These are phyloP conservation scores for Curvularia lunata DNA, from an alignment of 2,329 filamentous ascomycete species.

Conservation along the genomic window DNA sequence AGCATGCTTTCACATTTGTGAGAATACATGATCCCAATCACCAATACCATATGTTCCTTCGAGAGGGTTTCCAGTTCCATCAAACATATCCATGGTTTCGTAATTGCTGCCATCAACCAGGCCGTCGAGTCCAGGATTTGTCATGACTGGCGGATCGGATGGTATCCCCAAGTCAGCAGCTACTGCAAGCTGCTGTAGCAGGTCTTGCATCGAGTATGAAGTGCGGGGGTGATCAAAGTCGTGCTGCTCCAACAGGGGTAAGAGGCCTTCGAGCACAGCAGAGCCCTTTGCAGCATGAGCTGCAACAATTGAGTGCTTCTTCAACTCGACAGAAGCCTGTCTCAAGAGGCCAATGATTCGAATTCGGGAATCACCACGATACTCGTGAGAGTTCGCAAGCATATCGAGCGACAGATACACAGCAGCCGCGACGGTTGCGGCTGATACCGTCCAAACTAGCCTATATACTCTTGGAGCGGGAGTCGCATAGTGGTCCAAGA, in stretches of 20 bases:
- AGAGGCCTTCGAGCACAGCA: slow-evolving; percentile 11
- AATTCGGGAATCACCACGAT: slow-evolving; percentile 7
- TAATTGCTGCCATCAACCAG: slow-evolving; percentile 3
- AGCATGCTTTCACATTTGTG: slow-evolving; percentile 6
- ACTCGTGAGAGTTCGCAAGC: slow-evolving; percentile 15
- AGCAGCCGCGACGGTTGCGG: slow-evolving; percentile 14
- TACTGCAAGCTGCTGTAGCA: slow-evolving; percentile 14
- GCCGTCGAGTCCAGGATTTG: background rate
- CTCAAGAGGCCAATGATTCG: slow-evolving; percentile 10
- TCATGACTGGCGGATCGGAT: background rate
- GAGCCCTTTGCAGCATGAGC: slow-evolving; percentile 18
- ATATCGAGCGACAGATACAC: slow-evolving; percentile 17
- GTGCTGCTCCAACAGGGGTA: slow-evolving; percentile 11
- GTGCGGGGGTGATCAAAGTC: slow-evolving; percentile 6
- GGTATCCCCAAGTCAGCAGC: slow-evolving; percentile 1
- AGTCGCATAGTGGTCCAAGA: slow-evolving; percentile 14
- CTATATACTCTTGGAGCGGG: slow-evolving; percentile 16
- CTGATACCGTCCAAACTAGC: slow-evolving; percentile 18
- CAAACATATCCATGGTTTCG: slow-evolving; percentile 3
- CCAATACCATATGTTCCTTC: slow-evolving; percentile 2
- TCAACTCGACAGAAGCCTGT: slow-evolving; percentile 11
- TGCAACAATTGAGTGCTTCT: slow-evolving; percentile 16
- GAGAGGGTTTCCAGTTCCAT: slow-evolving; percentile 3
- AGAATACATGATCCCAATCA: slow-evolving; percentile 13
- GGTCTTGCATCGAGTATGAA: slow-evolving; percentile 13